Base-by-base conservation (phyloP, 441 rosid species). In the Croton laevigatus region DNA sequence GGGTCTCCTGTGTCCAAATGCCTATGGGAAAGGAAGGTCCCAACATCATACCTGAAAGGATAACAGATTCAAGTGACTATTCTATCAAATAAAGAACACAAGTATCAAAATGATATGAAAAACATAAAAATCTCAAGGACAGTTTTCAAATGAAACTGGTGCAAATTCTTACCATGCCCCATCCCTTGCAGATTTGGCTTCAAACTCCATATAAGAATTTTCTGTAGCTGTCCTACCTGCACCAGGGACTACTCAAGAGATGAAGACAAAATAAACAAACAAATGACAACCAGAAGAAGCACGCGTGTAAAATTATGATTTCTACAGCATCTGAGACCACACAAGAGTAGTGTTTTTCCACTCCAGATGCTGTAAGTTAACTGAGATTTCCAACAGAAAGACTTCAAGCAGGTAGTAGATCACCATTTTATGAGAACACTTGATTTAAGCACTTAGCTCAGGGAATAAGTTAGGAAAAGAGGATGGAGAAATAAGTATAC, bases 101-200 rank as follows among this genome's bases (percentile, higher is more conserved):
- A 44, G 36, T 27, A 48, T 62, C 60, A 49, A 32, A 53, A 38
- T 23, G n/a, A 32, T 17, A 12, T 20, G 61, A 65, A 62, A 73
- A 17, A 36, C 32, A 60, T 52, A 20, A 64, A 45, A 48, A 38
- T 46, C 17, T 60, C 51, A 70, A 32, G 42, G 37, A 22, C 52
- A 14, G 60, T 69, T 60, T 64, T 59, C 69, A 68, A 62, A 44
- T 53, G 9, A 22, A 27, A 75, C 57, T 36, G 23, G 65, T 62
- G 40, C 55, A 71, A 67, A 38, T 55, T 62, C 82, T 77, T 76
- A 95, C 99, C 99, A 95, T 68, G 99, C 99, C 75, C 99, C 99
- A 78, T 95, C 99, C 76, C 99, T 84, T 6, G 92, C 81, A 76
- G 98, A 95, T 80, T 89, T 95, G 69, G 97, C 97, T 87, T 95